phyloP scores from a whole-genome alignment of 169 alveolate species.

The Condylostoma magnum region DNA sequence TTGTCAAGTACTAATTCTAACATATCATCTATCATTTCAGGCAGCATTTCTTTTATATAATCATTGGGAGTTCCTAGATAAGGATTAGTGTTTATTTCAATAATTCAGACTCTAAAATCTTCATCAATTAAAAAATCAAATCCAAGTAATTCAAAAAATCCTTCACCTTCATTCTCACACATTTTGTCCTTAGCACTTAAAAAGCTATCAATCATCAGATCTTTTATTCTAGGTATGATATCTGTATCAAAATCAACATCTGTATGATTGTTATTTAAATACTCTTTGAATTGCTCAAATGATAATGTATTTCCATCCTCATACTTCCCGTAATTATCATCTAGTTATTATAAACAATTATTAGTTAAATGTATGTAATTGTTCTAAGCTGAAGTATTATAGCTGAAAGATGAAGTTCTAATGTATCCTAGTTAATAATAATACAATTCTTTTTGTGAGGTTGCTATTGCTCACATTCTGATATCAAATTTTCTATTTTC shows the following conservation, averaged over 20 bases:
- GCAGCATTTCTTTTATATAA: constrained; percentile 42
- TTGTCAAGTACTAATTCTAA: constrained; percentile 44
- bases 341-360: constrained; percentile 62
- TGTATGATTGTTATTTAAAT: constrained; percentile 46
- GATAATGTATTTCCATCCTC: constrained; percentile 72
- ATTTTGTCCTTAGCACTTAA: constrained; percentile 30
- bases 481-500: constrained; percentile 69
- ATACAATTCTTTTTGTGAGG: constrained; percentile 43
- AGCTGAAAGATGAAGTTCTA: constrained; percentile 57
- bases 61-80: constrained; percentile 54
- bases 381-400: constrained; percentile 44
- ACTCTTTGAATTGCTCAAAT: constrained; percentile 53
- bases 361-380: constrained; percentile 68
- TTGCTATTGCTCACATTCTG: constrained; percentile 81
- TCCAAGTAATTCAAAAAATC: constrained; percentile 75
- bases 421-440: constrained; percentile 64
- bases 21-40: constrained; percentile 53
- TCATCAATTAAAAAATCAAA: constrained; percentile 86
- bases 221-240: constrained; percentile 57
- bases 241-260: constrained; percentile 34
- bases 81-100: constrained; percentile 83
- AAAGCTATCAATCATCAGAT: constrained; percentile 47
- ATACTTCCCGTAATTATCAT: constrained; percentile 53
- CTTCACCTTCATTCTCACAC: constrained; percentile 61
- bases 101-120: constrained; percentile 70